Conservation (phyloP, 2,329 filamentous ascomycete species). For the Monilinia laxa region DNA sequence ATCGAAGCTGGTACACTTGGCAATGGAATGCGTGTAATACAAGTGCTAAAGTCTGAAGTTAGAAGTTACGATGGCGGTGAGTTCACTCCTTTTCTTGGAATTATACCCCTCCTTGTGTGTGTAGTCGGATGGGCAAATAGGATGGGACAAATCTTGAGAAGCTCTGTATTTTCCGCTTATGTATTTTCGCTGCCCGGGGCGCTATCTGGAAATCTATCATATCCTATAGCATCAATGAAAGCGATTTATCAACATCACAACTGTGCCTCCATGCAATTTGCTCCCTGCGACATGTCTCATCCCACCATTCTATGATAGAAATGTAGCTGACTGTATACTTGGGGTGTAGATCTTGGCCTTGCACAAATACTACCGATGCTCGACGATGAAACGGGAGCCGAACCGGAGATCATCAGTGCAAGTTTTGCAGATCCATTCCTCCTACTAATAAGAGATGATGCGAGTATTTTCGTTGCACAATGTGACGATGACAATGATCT, state of each 20-base stretch:
- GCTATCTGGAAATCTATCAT: slow-evolving; percentile 41
- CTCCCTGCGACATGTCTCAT: slow-evolving; percentile 28
- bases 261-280: slow-evolving; percentile 37
- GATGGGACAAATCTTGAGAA: slow-evolving; percentile 8
- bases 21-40: slow-evolving; percentile 77
- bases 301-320: slow-evolving; percentile 16
- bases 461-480: slow-evolving; percentile 73
- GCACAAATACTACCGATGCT: slow-evolving; percentile 90
- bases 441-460: slow-evolving; percentile 79
- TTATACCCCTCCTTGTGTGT: slow-evolving; percentile 6
- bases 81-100: slow-evolving; percentile 42
- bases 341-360: slow-evolving; percentile 69
- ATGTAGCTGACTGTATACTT: slow-evolving; percentile 26
- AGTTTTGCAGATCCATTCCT: slow-evolving; percentile 88
- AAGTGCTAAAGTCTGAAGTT: slow-evolving; percentile 83
- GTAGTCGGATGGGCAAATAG: slow-evolving; percentile 12
- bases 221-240: slow-evolving; percentile 46
- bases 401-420: slow-evolving; percentile 74
- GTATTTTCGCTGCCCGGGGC: slow-evolving; percentile 34
- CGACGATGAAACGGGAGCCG: slow-evolving; percentile 82
- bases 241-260: slow-evolving; percentile 35
- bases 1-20: slow-evolving; percentile 82
- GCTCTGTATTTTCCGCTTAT: slow-evolving; percentile 23
- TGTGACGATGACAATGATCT: slow-evolving; percentile 81
- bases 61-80: slow-evolving; percentile 86